A percentile compares a stretch with the other conserved stretches of the same genome.
Evolutionary conservation across 2,329 filamentous ascomycete genomes (phyloP).

Genomic region (Podosphaera fusca): DNA sequence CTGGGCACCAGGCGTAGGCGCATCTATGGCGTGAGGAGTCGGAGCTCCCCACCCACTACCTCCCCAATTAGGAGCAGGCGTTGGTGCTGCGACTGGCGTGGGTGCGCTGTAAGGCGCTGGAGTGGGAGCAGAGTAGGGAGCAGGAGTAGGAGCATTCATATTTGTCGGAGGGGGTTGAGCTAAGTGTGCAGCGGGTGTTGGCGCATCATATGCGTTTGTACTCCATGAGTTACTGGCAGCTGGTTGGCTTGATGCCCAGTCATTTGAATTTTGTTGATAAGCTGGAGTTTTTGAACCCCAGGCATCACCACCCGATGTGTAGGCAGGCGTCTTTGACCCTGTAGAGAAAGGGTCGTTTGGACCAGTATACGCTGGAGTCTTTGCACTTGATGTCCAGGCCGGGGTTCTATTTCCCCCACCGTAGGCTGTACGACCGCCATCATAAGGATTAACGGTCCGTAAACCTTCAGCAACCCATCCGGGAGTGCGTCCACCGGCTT

Average conservation of each 20-base stretch:
- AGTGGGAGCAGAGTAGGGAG: slow-evolving; percentile 30
- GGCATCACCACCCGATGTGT: slow-evolving; percentile 32
- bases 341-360: slow-evolving; percentile 35
- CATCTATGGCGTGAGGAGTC: slow-evolving; percentile 25
- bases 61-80: slow-evolving; percentile 39
- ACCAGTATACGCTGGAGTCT: slow-evolving; percentile 35
- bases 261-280: slow-evolving; percentile 51
- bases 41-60: slow-evolving; percentile 20
- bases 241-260: slow-evolving; percentile 10
- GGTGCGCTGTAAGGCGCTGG: slow-evolving; percentile 25
- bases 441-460: slow-evolving; percentile 38
- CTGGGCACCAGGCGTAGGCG: slow-evolving; percentile 24
- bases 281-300: slow-evolving; percentile 44
- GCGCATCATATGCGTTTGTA: slow-evolving; percentile 36
- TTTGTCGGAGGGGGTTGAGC: slow-evolving; percentile 38
- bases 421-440: slow-evolving; percentile 48
- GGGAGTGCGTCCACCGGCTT: slow-evolving; percentile 34
- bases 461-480: slow-evolving; percentile 43
- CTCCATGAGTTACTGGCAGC: slow-evolving; percentile 18
- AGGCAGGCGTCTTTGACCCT: slow-evolving; percentile 59
- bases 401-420: slow-evolving; percentile 50
- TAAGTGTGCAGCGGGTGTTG: slow-evolving; percentile 37
- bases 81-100: slow-evolving; percentile 36
- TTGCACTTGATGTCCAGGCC: slow-evolving; percentile 56
- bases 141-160: slow-evolving; percentile 48